These are phyloP conservation scores for Alloteropsis angusta DNA, from an alignment of 202 grass and related monocot species.

Conservation along the genomic window DNA sequence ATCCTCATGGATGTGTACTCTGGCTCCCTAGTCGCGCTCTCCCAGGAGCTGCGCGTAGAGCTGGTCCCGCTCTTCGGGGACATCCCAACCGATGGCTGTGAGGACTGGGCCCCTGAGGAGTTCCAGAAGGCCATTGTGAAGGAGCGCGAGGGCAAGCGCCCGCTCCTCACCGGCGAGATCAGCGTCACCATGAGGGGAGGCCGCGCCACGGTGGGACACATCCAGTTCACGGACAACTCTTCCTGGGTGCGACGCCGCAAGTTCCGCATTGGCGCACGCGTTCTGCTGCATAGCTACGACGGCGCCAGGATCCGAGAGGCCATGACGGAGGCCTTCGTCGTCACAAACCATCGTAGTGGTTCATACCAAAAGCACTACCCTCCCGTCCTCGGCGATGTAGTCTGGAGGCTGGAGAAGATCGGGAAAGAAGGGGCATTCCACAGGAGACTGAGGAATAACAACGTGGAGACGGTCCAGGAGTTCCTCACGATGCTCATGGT, in stretches of 20 bases:
- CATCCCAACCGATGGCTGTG: slow-evolving; percentile 15
- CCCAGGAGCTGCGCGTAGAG: slow-evolving; percentile 30
- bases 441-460: slow-evolving; percentile 7
- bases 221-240: slow-evolving; percentile 68
- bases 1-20: slow-evolving; percentile 18
- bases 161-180: slow-evolving; percentile 48
- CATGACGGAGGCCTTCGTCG: slow-evolving; percentile 42
- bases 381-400: slow-evolving; percentile 42
- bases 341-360: slow-evolving; percentile 48
- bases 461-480: slow-evolving; percentile 40
- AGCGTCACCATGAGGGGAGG: slow-evolving; percentile 36
- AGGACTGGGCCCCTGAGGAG: slow-evolving; percentile 33
- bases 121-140: slow-evolving; percentile 43
- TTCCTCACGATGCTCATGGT: slow-evolving; percentile 35
- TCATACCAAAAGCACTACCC: slow-evolving; percentile 68
- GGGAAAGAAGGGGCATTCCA: slow-evolving; percentile 49
- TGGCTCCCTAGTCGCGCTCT: neutral
- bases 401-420: slow-evolving; percentile 73
- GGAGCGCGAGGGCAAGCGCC: slow-evolving; percentile 20
- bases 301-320: slow-evolving; percentile 55
- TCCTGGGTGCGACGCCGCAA: slow-evolving; percentile 41
- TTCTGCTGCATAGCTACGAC: slow-evolving; percentile 12
- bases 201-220: slow-evolving; percentile 14
- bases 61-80: slow-evolving; percentile 39
- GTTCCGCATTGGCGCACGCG: slow-evolving; percentile 59